Evolutionary conservation across 148 eudicot genomes (phyloP).

Genomic region (Drosera capensis): DNA sequence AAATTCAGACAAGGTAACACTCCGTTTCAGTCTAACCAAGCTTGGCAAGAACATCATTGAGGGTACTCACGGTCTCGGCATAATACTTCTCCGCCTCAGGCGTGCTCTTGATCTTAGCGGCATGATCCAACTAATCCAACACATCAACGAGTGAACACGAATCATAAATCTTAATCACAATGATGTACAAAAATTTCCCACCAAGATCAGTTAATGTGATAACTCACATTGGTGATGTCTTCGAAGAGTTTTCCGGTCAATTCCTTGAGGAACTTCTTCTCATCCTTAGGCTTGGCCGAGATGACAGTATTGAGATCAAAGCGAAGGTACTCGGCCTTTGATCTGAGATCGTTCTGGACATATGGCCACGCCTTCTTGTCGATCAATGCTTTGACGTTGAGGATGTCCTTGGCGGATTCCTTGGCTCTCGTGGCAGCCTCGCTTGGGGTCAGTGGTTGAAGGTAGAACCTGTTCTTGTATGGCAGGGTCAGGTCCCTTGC

Average conservation of each 20-base stretch:
- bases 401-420: slow-evolving; percentile 79
- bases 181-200: too few relatives aligned
- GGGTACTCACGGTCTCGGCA: slow-evolving; percentile 45
- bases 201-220: not conserved
- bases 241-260: slow-evolving; percentile 76
- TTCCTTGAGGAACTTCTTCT: slow-evolving; percentile 61
- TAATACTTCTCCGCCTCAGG: slow-evolving; percentile 83
- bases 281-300: slow-evolving; percentile 67
- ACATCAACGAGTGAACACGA: too few relatives aligned
- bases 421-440: slow-evolving; percentile 73
- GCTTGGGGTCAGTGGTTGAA: slow-evolving; percentile 63
- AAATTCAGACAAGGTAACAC: too few relatives aligned
- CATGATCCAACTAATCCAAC: slow-evolving; percentile 84
- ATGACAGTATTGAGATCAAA: slow-evolving; percentile 85
- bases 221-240: slow-evolving; percentile 49
- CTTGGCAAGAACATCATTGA: slow-evolving; percentile 67
- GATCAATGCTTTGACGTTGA: slow-evolving; percentile 53
- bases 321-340: slow-evolving; percentile 62
- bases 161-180: too few relatives aligned
- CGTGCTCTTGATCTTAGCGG: slow-evolving; percentile 76
- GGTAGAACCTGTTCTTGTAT: slow-evolving; percentile 54
- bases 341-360: slow-evolving; percentile 82
- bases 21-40: slow-evolving; percentile 39
- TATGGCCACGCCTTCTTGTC: slow-evolving; percentile 98
- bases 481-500: slow-evolving; percentile 61